Evolutionary conservation across 352 stramenopile genomes (phyloP).

Genomic region (Phytophthora pseudosyringae): DNA sequence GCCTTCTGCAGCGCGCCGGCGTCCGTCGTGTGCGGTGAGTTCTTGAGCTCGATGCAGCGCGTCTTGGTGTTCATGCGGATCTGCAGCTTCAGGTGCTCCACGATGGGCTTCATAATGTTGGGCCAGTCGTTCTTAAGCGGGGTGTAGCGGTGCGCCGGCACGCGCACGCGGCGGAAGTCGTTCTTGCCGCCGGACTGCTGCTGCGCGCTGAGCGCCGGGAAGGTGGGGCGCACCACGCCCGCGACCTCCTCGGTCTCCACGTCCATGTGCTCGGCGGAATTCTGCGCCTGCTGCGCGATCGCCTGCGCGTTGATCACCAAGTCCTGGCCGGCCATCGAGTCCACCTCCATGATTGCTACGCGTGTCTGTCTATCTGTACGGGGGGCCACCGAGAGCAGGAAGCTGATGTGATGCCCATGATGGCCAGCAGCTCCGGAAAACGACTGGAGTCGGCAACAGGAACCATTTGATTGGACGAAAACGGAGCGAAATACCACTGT

Average conservation of each 20-base stretch:
- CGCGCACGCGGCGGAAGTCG: slow-evolving; percentile 96
- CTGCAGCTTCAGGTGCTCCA: slow-evolving; percentile 98
- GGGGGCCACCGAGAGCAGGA: slow-evolving; percentile 12
- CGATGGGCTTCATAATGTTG: slow-evolving; percentile 98
- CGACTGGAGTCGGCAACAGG: slow-evolving; percentile 49
- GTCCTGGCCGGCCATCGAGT: slow-evolving; percentile 66
- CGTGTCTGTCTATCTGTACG: not conserved
- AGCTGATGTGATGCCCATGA: slow-evolving; percentile 31
- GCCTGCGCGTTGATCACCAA: slow-evolving; percentile 65
- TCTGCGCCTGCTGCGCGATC: slow-evolving; percentile 57
- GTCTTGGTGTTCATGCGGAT: slow-evolving; percentile 99
- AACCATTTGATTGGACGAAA: slow-evolving; percentile 39
- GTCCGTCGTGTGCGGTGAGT: slow-evolving; percentile 95
- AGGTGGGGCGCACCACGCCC: slow-evolving; percentile 58
- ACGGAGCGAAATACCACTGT: not conserved
- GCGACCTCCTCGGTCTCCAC: slow-evolving; percentile 61
- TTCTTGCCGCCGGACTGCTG: slow-evolving; percentile 86
- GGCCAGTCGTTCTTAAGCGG: slow-evolving; percentile 99
- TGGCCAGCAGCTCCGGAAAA: slow-evolving; percentile 38
- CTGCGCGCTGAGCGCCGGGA: slow-evolving; percentile 83
- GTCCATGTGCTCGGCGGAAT: slow-evolving; percentile 60
- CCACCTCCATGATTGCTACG: slow-evolving; percentile 64
- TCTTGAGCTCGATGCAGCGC: slow-evolving; percentile 97
- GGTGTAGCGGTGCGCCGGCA: slow-evolving; percentile 97
- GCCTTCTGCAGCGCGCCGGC: slow-evolving; percentile 96